phyloP scores from a whole-genome alignment of 2,329 filamentous ascomycete genomes.

The Didymella keratinophila region DNA sequence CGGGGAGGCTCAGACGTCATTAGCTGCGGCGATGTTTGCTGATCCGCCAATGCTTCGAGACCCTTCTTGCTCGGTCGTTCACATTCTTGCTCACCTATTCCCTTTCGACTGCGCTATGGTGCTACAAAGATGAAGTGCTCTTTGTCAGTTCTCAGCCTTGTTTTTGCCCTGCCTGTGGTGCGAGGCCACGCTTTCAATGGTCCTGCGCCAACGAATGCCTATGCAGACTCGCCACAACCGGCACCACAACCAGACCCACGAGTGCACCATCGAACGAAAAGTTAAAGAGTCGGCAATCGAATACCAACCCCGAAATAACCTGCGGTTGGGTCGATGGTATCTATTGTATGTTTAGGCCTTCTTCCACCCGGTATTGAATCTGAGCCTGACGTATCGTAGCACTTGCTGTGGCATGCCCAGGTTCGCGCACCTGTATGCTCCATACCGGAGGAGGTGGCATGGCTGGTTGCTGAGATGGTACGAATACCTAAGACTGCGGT shows the following conservation, averaged over 20 bases:
- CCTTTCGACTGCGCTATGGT: no score
- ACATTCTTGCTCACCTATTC: not conserved
- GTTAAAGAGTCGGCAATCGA: constrained; percentile 28
- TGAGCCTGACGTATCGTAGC: constrained; percentile 16
- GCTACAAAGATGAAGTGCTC: constrained; percentile 16
- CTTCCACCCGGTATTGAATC: not conserved
- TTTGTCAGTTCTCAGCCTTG: constrained; percentile 18
- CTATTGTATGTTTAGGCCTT: constrained; percentile 22
- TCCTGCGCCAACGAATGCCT: constrained; percentile 28
- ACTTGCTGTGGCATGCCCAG: constrained; percentile 26
- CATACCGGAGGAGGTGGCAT: constrained; percentile 35
- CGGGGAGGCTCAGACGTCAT: not conserved
- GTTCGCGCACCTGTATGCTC: constrained; percentile 36
- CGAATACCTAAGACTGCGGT: constrained; percentile 33
- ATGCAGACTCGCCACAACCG: constrained; percentile 19
- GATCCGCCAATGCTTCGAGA: not conserved
- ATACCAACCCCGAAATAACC: constrained; percentile 25
- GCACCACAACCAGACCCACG: constrained; percentile 34
- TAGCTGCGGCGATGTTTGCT: constrained; percentile 1
- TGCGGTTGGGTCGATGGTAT: constrained; percentile 39
- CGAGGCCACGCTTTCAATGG: constrained; percentile 33
- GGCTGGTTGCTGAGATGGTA: constrained; percentile 38
- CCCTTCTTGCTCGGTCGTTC: not conserved
- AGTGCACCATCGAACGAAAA: constrained; percentile 31
- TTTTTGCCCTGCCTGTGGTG: constrained; percentile 27